Evolutionary conservation across 768 basidiomycete species (phyloP), one percentile per base, ranked within the genome.

Genomic region (Suillus variegatus): DNA sequence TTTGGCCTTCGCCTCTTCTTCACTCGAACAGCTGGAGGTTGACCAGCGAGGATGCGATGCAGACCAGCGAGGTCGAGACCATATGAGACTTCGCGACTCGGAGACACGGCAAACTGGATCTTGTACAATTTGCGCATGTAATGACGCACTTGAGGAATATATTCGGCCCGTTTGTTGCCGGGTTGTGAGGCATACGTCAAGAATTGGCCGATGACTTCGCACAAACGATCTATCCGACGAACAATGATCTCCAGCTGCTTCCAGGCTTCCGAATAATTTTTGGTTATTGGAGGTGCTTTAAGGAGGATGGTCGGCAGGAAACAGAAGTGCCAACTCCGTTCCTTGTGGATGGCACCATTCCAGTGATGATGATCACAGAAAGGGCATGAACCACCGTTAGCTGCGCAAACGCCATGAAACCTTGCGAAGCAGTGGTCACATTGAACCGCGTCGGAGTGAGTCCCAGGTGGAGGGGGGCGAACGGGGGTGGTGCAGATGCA

Each of bases 351-450:
- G 4, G 90, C 85, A 22, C 93, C 93, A 69, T 94, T 93, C 93
- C 93, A 94, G 72, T 95, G 93, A 67, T 93, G 90, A 70, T 93
- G 92, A 68, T 95, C 93, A 69, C 93, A 95, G 80, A 95, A 95
- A 0, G 93, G 93, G 73, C 93, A 95, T 6, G 93, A 95, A 43
- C 93, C 93, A n/a, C 93, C 93, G 68, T 90, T 92, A 69, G 88
- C 89, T 13, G 92, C 93, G 70, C 93, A 94, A 58, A 88, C 83
- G 6, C 92, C 92, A 66, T 95, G 93, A 78, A 95, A 95, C 58
- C 92, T 82, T 57, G 93, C 93, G 74, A 85, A 92, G 67, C 93
- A 95, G 70, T 94, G 92, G 72, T 95, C 93, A 73, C 93, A 95
- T 74, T 95, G 93, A 18, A 95, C 93, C 1, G 93, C 93, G 73